Evolutionary conservation across 148 eudicot species (phyloP).

Genomic region (Nepenthes gracilis): DNA sequence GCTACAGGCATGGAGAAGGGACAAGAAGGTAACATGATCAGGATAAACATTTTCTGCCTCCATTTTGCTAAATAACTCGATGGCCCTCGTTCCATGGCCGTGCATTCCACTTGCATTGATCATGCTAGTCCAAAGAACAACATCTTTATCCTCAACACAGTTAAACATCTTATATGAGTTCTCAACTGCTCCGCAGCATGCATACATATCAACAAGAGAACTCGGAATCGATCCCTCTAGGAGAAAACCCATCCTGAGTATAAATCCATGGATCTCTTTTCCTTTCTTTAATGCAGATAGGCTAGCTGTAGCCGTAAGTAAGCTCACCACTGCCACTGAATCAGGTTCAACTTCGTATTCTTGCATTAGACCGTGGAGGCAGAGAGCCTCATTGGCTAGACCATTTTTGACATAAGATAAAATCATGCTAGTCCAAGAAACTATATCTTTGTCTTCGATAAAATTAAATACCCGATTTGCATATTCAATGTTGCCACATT

Average conservation of each 20-base stretch:
- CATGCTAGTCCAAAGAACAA: slow-evolving; percentile 69
- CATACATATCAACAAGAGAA: slow-evolving; percentile 85
- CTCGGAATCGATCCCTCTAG: slow-evolving; percentile 49
- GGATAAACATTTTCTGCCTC: slow-evolving; percentile 33
- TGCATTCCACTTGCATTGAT: slow-evolving; percentile 50
- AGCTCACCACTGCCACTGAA: slow-evolving; percentile 41
- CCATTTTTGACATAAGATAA: slow-evolving; percentile 48
- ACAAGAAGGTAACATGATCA: slow-evolving; percentile 79
- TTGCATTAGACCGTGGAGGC: slow-evolving; percentile 34
- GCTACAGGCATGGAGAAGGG: slow-evolving; percentile 82
- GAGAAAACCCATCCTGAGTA: slow-evolving; percentile 39
- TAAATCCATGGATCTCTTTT: slow-evolving; percentile 75
- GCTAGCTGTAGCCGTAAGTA: slow-evolving; percentile 54
- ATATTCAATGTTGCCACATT: slow-evolving; percentile 37
- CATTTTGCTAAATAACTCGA: slow-evolving; percentile 46
- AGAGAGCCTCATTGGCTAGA: slow-evolving; percentile 60
- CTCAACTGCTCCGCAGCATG: slow-evolving; percentile 57
- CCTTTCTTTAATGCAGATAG: slow-evolving; percentile 68
- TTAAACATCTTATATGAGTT: slow-evolving; percentile 49
- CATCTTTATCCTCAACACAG: slow-evolving; percentile 34
- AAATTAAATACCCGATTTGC: slow-evolving; percentile 40
- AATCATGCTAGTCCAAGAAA: slow-evolving; percentile 86
- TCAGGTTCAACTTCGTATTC: slow-evolving; percentile 46
- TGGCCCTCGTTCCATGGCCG: slow-evolving; percentile 48
- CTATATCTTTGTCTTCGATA: slow-evolving; percentile 47